These are phyloP conservation scores for Linaria vulgaris DNA, from an alignment of 257 asterid species.

Conservation along the genomic window DNA sequence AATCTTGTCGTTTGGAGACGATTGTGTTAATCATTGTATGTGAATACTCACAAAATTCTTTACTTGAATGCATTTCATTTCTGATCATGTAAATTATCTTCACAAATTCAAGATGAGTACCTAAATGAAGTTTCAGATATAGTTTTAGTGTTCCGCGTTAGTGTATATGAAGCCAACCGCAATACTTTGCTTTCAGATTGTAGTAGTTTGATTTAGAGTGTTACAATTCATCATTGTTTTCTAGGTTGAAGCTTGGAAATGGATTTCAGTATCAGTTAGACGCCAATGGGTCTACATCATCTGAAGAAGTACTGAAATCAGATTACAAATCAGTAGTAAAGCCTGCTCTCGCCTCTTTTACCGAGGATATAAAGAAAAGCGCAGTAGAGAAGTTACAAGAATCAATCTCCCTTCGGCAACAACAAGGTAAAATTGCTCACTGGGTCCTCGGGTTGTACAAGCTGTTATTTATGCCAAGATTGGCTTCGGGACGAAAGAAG, in stretches of 20 bases:
- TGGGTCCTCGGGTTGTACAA: no score
- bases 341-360: constrained; percentile 66
- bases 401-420: constrained; percentile 69
- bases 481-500: no score
- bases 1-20: no score
- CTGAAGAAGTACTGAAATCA: constrained; percentile 67
- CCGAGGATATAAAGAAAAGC: constrained; percentile 57
- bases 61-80: no score
- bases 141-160: background rate
- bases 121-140: background rate
- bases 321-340: constrained; percentile 67
- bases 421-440: constrained; percentile 54
- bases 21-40: no score
- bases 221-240: constrained; percentile 18
- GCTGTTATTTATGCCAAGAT: no score
- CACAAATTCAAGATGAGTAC: constrained; percentile 3
- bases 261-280: constrained; percentile 79
- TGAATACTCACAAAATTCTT: no score
- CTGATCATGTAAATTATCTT: no score
- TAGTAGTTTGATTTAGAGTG: constrained; percentile 1
- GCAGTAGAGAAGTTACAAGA: constrained; percentile 75
- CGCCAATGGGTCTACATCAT: constrained; percentile 64
- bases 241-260: constrained; percentile 81
- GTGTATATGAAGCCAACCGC: background rate
- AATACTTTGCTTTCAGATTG: constrained; percentile 9